These are phyloP conservation scores for Aphanomyces euteiches DNA, from an alignment of 352 stramenopile species.

Conservation along the genomic window DNA sequence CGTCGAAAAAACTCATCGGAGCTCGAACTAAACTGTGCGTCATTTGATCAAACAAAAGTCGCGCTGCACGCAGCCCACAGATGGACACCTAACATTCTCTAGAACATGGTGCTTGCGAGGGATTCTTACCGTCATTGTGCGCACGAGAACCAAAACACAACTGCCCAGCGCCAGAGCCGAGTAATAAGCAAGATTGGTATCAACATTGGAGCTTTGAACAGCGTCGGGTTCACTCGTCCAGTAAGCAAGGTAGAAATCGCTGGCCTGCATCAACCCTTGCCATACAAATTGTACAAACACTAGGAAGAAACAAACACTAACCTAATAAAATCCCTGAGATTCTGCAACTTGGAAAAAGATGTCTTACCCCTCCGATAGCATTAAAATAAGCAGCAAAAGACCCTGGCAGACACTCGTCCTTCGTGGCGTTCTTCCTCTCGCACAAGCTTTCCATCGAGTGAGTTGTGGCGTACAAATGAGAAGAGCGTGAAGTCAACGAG, in stretches of 20 bases:
- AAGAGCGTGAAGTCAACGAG: slow-evolving; percentile 3
- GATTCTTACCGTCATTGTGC: slow-evolving; percentile 37
- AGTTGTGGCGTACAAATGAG: slow-evolving; percentile 1
- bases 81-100: too few relatives aligned
- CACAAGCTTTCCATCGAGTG: slow-evolving; percentile 4
- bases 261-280: slow-evolving; percentile 78
- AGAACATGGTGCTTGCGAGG: too few relatives aligned
- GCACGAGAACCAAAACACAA: slow-evolving; percentile 13
- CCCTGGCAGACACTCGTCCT: slow-evolving; percentile 39
- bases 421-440: slow-evolving; percentile 32
- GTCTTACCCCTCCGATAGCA: slow-evolving; percentile 37
- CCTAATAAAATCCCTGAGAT: slow-evolving; percentile 43
- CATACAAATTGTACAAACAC: slow-evolving; percentile 72
- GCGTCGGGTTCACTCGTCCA: slow-evolving; percentile 57
- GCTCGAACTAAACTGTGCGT: too few relatives aligned
- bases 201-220: neutral
- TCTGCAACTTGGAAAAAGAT: slow-evolving; percentile 41
- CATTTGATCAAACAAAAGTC: too few relatives aligned
- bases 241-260: slow-evolving; percentile 89
- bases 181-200: slow-evolving; percentile 13
- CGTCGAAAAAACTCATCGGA: too few relatives aligned
- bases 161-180: neutral
- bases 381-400: slow-evolving; percentile 49
- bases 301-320: slow-evolving; percentile 41
- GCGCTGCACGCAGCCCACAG: too few relatives aligned